Conservation (phyloP, 1,139 yeast species). For the Kodamaea arcana region DNA sequence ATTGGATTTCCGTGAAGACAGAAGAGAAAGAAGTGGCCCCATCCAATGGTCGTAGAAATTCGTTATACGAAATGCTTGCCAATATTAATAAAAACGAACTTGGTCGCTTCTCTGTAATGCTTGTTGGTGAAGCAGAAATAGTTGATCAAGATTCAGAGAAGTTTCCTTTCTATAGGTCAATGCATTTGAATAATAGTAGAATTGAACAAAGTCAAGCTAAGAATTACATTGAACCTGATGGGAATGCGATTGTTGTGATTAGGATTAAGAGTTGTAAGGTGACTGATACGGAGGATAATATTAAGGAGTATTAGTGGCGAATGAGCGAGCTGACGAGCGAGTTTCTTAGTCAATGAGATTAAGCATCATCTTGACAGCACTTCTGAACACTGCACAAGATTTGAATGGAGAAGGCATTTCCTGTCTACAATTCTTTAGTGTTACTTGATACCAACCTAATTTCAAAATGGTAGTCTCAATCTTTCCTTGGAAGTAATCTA, state of each 20-base stretch:
- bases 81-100: slow-evolving; percentile 72
- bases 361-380: too few species aligned
- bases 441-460: too few species aligned
- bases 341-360: too few species aligned
- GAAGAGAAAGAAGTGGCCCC: slow-evolving; percentile 16
- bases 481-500: too few species aligned
- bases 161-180: slow-evolving; percentile 53
- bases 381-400: too few species aligned
- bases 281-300: slow-evolving; percentile 75
- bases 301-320: slow-evolving; percentile 36
- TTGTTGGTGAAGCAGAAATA: slow-evolving; percentile 65
- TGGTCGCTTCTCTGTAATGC: slow-evolving; percentile 72
- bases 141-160: slow-evolving; percentile 43
- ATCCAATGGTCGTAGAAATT: slow-evolving; percentile 29
- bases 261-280: slow-evolving; percentile 65
- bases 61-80: slow-evolving; percentile 60
- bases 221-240: slow-evolving; percentile 45
- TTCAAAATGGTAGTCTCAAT: too few species aligned
- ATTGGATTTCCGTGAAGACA: slow-evolving; percentile 66
- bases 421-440: too few species aligned
- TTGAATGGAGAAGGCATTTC: too few species aligned
- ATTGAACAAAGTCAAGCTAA: slow-evolving; percentile 67
- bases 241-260: slow-evolving; percentile 63
- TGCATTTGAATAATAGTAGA: slow-evolving; percentile 56
- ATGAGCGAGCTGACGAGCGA: too few species aligned